Evolutionary conservation across 1,139 yeast species (phyloP).

Genomic region (Sugiyamaella castrensis): DNA sequence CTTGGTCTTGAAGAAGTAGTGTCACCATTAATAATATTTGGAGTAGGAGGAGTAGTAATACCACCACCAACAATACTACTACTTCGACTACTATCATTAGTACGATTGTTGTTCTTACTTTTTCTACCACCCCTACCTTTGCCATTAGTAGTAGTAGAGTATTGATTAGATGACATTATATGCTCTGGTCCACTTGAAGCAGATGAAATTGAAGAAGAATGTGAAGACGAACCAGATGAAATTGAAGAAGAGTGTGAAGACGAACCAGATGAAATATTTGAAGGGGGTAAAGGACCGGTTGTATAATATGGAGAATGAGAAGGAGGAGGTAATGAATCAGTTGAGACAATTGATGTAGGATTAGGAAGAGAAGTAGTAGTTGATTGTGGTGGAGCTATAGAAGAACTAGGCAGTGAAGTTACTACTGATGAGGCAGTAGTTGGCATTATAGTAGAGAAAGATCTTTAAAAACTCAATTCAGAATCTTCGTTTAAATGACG

Average conservation of each 20-base stretch:
- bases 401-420: background rate
- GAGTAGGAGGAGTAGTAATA: slow-evolving; percentile 1
- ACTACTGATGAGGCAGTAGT: background rate
- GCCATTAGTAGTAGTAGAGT: too few species aligned
- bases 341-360: background rate
- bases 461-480: too few species aligned
- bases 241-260: background rate
- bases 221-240: slow-evolving; percentile 1
- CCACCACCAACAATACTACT: background rate
- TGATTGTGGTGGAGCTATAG: background rate
- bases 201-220: background rate
- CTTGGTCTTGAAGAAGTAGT: slow-evolving; percentile 46
- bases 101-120: background rate
- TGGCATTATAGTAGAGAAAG: too few species aligned
- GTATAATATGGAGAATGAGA: background rate
- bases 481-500: too few species aligned
- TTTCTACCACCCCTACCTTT: background rate
- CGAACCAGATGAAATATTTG: slow-evolving; percentile 3
- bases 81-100: background rate
- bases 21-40: slow-evolving; percentile 3
- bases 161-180: too few species aligned
- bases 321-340: background rate
- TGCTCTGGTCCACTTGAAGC: background rate
- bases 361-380: too few species aligned
- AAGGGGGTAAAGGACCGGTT: background rate